Evolutionary conservation across 2,329 filamentous ascomycete genomes (phyloP), one percentile per base, ranked within the genome.

Genomic region (Cadophora sp.): DNA sequence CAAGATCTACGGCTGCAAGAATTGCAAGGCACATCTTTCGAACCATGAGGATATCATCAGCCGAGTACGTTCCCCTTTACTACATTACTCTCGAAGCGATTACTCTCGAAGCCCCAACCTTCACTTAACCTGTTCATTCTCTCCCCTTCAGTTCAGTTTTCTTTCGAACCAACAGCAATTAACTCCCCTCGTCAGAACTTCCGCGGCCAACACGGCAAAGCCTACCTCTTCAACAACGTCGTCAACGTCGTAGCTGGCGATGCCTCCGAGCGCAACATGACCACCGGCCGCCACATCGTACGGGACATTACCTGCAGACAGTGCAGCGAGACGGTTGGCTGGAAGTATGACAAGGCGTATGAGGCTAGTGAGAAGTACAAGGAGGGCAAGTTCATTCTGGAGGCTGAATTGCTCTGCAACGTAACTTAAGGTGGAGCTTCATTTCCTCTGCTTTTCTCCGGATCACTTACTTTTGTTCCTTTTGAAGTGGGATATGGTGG

Each of bases 261-360:
- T 69, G 88, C 95, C n/a, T 91, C 87, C 78, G 96, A 99, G 83
- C 93, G 96, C 73, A 97, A 92, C 83, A 99, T 99, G 96, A 99
- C 96, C 16, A 99, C 96, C 0, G 96, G 96, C 64, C 89, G 92
- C 65, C 96, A 99, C 81, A 86, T 98, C 66, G 96, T 99, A 59
- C 91, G 96, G 68, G 96, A 99, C 79, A 97, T 99, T 76, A 85
- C 85, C 68, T 99, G 96, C 83, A 87, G 91, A 68, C 92, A 97
- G 80, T 99, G 96, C 86, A 92, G 91, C 78, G 92, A 94, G 80
- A 92, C 91, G 34, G 96, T 99, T 64, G 96, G 96, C 43, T 99
- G 96, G 96, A 98, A 97, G 80, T 99, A 99, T 79, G 96, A 99
- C 81, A 97, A 97, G 83, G 96, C 96, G 1, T 98, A 92, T 79